These are phyloP conservation scores for Hibiscus tridactylites DNA, from an alignment of 345 rosid genomes.

Conservation along the genomic window DNA sequence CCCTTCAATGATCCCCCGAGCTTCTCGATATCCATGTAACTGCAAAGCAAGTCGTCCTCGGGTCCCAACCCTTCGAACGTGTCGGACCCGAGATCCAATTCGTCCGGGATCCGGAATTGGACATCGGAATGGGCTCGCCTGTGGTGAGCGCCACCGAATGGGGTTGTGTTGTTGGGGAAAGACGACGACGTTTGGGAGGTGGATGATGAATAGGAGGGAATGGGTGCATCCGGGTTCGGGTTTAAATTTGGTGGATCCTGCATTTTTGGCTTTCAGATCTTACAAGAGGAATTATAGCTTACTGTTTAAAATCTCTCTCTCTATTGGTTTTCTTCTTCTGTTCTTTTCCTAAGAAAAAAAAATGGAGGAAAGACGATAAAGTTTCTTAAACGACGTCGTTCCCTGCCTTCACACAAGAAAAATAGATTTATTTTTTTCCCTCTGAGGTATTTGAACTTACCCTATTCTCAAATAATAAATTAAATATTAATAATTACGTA, in stretches of 20 bases:
- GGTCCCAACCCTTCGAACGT: constrained; percentile 61
- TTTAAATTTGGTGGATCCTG: constrained; percentile 27
- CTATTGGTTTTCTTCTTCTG: constrained; percentile 12
- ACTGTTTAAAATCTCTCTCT: background rate
- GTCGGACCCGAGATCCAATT: constrained; percentile 54
- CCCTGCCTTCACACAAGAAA: no score
- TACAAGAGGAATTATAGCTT: constrained; percentile 9
- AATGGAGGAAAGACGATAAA: background rate
- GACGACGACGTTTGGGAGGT: background rate
- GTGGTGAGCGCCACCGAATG: constrained; percentile 48
- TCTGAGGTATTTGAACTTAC: no score
- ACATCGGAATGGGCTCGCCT: constrained; percentile 77
- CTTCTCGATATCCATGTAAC: constrained; percentile 77
- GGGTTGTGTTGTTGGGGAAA: constrained; percentile 5
- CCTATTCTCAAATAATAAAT: no score
- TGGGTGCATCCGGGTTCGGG: constrained; percentile 6
- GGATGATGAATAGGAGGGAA: constrained; percentile 4
- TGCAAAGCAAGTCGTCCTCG: constrained; percentile 65
- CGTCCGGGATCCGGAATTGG: constrained; percentile 69
- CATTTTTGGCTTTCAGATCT: constrained; percentile 28
- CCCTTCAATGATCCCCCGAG: constrained; percentile 53
- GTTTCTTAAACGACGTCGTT: no score
- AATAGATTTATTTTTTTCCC: no score
- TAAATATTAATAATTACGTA: no score
- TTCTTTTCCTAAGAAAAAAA: background rate